Evolutionary conservation across 2,329 filamentous ascomycete species (phyloP), one percentile per base, ranked within the genome.

Genomic region (Fusarium setosum): DNA sequence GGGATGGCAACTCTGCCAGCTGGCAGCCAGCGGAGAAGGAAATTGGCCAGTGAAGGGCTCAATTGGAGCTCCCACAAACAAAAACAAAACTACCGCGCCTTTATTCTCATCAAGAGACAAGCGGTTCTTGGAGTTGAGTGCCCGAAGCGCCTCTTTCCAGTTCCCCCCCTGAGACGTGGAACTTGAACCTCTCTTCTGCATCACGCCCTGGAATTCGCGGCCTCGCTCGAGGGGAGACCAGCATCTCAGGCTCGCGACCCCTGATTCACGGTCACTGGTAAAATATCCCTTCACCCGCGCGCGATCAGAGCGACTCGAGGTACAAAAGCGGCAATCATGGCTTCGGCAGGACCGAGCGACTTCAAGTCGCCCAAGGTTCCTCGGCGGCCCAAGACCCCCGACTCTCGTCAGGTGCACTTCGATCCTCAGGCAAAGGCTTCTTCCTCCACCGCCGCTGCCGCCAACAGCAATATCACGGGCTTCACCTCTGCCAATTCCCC

Each of bases 341-440:
- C 70, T 17, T 61, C 71, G 56, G 71, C 73, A 71, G 70, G 64
- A 52, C 51, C 62, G 48, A 55, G 56, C 29, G 65, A 68, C 15
- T 40, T 54, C 62, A 76, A 76, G 53, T 73, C 75, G 15, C 72
- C 73, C 61, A 77, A 74, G 65, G 65, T 59, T 10, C 69, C 68
- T 45, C 72, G 71, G 42, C 74, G 72, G 29, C 59, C 67, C 24
- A 75, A 73, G 47, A 68, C 70, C 10, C 63, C 70, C 21, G 63
- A 72, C 35, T 49, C 66, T 65, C 76, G 75, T 45, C 75, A 77
- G 56, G 76, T 77, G 56, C 76, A 69, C 29, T 78, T 78, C 47
- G 69, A 67, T 5, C 48, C 61, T 18, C 58, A 59, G 6, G 35
- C 26, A 9, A 64, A 61, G 13, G 37, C 55, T 4, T 45, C 59